Conservation (phyloP, 345 rosid genomes). For the Cochlearia excelsa region DNA sequence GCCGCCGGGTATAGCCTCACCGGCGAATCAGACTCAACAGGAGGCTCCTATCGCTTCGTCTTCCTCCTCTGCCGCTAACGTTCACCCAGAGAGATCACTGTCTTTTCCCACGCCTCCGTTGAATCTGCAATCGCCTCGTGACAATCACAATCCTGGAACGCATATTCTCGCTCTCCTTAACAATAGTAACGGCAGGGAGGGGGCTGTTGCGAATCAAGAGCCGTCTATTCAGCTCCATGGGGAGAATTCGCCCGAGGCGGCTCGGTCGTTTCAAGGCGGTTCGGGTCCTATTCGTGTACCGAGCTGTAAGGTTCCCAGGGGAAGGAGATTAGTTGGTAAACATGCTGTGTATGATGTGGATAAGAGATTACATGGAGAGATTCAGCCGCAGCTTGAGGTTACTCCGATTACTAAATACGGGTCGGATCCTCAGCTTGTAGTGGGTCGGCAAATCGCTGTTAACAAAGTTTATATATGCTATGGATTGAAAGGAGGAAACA, state of each 20-base stretch:
- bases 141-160: conserved; percentile 52
- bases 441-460: conserved; percentile 88
- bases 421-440: conserved; percentile 74
- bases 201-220: conserved; percentile 32
- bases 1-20: conserved; percentile 29
- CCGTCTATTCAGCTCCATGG: conserved; percentile 27
- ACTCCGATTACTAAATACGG: conserved; percentile 87
- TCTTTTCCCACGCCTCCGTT: conserved; percentile 43
- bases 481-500: conserved; percentile 78
- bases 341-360: conserved; percentile 64
- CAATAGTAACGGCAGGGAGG: conserved; percentile 17
- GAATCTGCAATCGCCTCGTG: conserved; percentile 38
- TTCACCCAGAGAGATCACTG: conserved; percentile 37
- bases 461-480: conserved; percentile 75
- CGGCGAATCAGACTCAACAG: conserved; percentile 16
- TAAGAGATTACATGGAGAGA: conserved; percentile 56
- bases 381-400: conserved; percentile 82
- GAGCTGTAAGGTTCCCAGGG: conserved; percentile 55
- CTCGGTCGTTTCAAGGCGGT: conserved; percentile 33
- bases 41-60: conserved; percentile 27
- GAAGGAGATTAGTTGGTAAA: conserved; percentile 57
- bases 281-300: conserved; percentile 46
- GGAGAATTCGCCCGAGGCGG: conserved; percentile 33
- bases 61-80: conserved; percentile 35
- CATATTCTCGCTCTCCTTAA: conserved; percentile 69